These are phyloP conservation scores for Paraphoma chrysanthemicola DNA, from an alignment of 2,329 filamentous ascomycete genomes.

Conservation along the genomic window DNA sequence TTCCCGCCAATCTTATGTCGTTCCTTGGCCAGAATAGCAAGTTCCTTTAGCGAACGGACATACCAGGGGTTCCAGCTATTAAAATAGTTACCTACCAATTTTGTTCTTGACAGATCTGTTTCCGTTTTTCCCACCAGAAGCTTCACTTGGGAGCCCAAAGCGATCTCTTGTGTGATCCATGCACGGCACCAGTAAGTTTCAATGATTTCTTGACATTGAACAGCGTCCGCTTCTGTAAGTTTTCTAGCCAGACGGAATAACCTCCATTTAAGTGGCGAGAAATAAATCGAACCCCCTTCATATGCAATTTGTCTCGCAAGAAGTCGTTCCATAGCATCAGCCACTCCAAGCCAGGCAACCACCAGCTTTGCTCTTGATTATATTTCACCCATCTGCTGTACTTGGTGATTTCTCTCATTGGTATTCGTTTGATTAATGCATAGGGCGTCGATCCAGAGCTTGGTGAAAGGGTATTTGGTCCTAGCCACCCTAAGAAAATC, in stretches of 20 bases:
- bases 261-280: too few species aligned
- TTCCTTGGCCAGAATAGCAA: too few species aligned
- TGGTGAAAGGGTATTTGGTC: background rate
- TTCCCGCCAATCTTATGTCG: too few species aligned
- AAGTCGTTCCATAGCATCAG: too few species aligned
- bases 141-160: background rate
- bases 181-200: background rate
- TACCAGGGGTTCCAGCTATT: too few species aligned
- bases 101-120: background rate
- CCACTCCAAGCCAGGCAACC: background rate
- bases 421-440: constrained; percentile 12
- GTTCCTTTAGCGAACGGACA: too few species aligned
- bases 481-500: background rate
- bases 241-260: too few species aligned
- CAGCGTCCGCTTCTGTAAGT: too few species aligned
- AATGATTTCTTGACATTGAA: too few species aligned
- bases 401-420: constrained; percentile 5
- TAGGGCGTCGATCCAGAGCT: constrained; percentile 11
- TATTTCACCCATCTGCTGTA: constrained; percentile 10
- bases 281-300: too few species aligned
- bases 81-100: too few species aligned
- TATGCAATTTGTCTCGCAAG: too few species aligned
- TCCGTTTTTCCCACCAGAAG: background rate
- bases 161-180: constrained; percentile 1
- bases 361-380: background rate